These are phyloP conservation scores for Rhodomyrtus tomentosa DNA, from an alignment of 345 rosid genomes.

Conservation along the genomic window DNA sequence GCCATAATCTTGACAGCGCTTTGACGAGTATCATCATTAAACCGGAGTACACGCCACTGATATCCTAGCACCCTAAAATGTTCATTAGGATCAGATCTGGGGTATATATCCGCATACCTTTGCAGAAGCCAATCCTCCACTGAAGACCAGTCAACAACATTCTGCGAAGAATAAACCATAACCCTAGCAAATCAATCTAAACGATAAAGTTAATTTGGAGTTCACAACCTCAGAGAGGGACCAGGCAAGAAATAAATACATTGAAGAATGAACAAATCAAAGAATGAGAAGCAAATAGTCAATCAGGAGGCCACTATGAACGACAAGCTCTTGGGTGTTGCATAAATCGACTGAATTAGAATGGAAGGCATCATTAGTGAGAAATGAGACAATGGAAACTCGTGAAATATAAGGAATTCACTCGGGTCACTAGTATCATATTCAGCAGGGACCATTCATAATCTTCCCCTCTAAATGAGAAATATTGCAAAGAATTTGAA, in stretches of 20 bases:
- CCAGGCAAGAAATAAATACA: not conserved
- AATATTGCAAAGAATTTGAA: not conserved
- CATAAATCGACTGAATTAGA: not conserved
- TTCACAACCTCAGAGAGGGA: not conserved
- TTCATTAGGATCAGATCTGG: constrained; percentile 8
- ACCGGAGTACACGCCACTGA: constrained; percentile 82
- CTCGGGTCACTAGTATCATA: not conserved
- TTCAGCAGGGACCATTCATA: not conserved
- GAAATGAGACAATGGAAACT: not conserved
- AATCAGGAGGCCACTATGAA: not conserved
- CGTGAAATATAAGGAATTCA: not conserved
- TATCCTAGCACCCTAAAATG: constrained; percentile 61
- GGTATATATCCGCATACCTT: constrained; percentile 39
- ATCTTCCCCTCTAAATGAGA: not conserved
- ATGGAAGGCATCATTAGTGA: not conserved
- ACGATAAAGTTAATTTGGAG: not conserved
- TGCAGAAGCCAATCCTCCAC: constrained; percentile 71
- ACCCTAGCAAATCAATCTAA: not conserved
- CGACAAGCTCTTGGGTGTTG: not conserved
- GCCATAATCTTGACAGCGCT: constrained; percentile 89
- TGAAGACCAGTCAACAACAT: constrained; percentile 42
- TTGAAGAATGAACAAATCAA: not conserved
- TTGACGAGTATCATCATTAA: constrained; percentile 71
- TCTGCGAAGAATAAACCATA: constrained; percentile 24
- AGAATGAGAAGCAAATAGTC: not conserved